Evolutionary conservation across 768 basidiomycete species (phyloP), one percentile per base, ranked within the genome.

Genomic region (Mycena galopus): DNA sequence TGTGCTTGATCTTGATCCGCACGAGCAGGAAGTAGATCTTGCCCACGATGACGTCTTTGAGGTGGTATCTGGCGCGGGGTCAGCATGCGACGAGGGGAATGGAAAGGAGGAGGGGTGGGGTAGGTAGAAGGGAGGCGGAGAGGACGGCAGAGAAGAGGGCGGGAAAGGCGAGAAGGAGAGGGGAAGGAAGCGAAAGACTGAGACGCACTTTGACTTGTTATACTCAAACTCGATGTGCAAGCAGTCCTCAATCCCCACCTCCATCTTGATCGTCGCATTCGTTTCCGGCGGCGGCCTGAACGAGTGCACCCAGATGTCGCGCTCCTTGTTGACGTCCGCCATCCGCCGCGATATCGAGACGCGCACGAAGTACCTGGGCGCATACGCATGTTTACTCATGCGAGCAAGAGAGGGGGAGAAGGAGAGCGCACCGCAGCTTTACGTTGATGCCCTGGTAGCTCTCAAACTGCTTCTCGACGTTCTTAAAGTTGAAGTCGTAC

Each of bases 241-340:
- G 81, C 98, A 99, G 79, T 99, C 98, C 81, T 99, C 98, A 71
- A 99, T 99, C 10, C 98, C 98, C 42, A 99, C 98, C 84, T 98
- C 98, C 98, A 99, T 99, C 88, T 97, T 98, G 85, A 99, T 99
- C 50, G 95, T 93, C 81, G 97, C 98, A 82, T 98, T 98, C 78
- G 91, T 94, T 82, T 99, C 98, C 67, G 97, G 96, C 12, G 97
- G 98, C 95, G 98, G 98, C 42, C 97, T 93, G 86, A 94, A 99
- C 4, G 95, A 97, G 81, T 99, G 97, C 4, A 99, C 97, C 97
- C 97, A 99, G 23, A 98, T 79, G 73, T 99, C 98, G 80, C 88
- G 92, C 83, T 99, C 98, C 82, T 97, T 97, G 57, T 89, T 85
- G 6, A 97, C 95, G 77, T 98, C 97, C 21, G 96, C 96, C 88